These are phyloP conservation scores for Saprolegnia diclina DNA, from an alignment of 352 stramenopile genomes.

Conservation along the genomic window DNA sequence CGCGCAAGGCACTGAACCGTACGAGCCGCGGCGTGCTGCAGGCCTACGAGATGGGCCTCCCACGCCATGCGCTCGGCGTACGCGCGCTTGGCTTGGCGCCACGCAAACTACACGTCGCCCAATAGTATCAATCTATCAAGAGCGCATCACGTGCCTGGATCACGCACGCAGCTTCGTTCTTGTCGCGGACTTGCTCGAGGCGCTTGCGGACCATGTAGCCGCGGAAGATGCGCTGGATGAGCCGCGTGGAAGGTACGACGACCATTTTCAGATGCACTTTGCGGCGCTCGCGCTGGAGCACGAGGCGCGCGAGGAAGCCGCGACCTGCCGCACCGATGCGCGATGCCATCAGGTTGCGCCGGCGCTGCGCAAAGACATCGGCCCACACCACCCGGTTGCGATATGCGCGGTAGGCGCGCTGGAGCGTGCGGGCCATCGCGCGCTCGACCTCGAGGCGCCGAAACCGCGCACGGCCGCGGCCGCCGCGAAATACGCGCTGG, in stretches of 20 bases:
- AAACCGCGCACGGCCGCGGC: constrained; percentile 42
- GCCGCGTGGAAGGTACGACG: constrained; percentile 39
- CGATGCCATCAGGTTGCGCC: constrained; percentile 50
- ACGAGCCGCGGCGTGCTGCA: constrained; percentile 18
- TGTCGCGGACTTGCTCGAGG: constrained; percentile 49
- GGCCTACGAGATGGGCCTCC: neutral
- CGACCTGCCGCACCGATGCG: constrained; percentile 55
- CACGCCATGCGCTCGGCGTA: neutral
- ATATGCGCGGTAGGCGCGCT: constrained; percentile 45
- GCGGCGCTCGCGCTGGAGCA: constrained; percentile 43
- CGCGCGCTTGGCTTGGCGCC: constrained; percentile 7
- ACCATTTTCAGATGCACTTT: constrained; percentile 40
- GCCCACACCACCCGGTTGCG: constrained; percentile 44
- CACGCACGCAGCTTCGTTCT: constrained; percentile 60
- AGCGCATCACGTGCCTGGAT: constrained; percentile 36
- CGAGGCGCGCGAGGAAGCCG: constrained; percentile 54
- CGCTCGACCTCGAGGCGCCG: constrained; percentile 32
- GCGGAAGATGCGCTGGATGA: constrained; percentile 68
- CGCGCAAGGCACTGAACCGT: constrained; percentile 56
- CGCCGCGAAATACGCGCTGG: constrained; percentile 45
- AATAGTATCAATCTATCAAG: neutral
- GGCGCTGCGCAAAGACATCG: constrained; percentile 42
- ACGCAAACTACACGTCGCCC: constrained; percentile 14
- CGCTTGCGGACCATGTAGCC: constrained; percentile 49
- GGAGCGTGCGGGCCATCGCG: constrained; percentile 39